These are phyloP conservation scores for Volvariella surrecta DNA, from an alignment of 1,284 basidiomycete species.

Conservation along the genomic window DNA sequence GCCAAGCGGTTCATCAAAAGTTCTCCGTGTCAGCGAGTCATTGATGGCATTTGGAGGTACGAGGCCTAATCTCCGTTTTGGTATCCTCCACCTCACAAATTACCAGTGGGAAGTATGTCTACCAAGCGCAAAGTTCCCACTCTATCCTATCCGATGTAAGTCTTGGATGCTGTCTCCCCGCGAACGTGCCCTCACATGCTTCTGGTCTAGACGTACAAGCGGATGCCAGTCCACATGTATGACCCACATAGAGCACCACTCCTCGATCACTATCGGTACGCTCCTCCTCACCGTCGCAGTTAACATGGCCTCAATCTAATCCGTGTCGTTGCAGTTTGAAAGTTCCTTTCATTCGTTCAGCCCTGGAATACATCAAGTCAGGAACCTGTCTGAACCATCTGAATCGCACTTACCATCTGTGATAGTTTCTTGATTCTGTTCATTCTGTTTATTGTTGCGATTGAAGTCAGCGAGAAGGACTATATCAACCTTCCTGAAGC, in stretches of 20 bases:
- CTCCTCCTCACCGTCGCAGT: neutral
- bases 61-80: conserved; percentile 15
- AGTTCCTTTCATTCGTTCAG: conserved; percentile 85
- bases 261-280: conserved; percentile 85
- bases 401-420: conserved; percentile 20
- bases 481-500: conserved; percentile 58
- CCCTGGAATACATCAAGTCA: conserved; percentile 82
- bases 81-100: neutral
- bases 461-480: conserved; percentile 63
- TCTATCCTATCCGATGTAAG: conserved; percentile 81
- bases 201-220: conserved; percentile 75
- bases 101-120: conserved; percentile 77
- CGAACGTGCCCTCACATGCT: neutral
- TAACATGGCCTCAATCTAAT: neutral
- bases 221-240: conserved; percentile 87
- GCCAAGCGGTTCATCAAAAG: conserved; percentile 85
- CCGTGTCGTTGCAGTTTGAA: conserved; percentile 55
- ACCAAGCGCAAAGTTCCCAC: conserved; percentile 80
- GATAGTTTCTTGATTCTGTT: conserved; percentile 81
- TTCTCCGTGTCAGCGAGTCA: conserved; percentile 81
- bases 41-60: conserved; percentile 72
- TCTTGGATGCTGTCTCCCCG: conserved; percentile 7
- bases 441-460: conserved; percentile 73
- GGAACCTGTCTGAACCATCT: conserved; percentile 13
- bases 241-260: conserved; percentile 89